Evolutionary conservation across 2,329 filamentous ascomycete genomes (phyloP), one percentile per base, ranked within the genome.

Genomic region (Hymenoscyphus fructigenus): DNA sequence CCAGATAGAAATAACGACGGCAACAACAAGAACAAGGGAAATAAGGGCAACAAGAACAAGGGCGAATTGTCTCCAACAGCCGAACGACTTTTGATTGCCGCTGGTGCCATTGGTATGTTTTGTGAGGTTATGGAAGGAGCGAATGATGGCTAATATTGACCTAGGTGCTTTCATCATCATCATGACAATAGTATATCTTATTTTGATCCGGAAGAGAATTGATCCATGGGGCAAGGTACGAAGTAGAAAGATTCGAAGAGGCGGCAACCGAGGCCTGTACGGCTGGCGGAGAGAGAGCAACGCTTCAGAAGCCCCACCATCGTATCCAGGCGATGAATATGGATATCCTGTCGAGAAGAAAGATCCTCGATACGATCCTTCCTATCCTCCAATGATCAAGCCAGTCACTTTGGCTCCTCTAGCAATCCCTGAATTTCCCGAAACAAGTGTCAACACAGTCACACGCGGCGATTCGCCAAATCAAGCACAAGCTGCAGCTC

Each of bases 121-220:
- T 55, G 10, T 62, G 10, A 15, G 5, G 29, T 7, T 36, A 9
- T 29, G 12, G 17, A 34, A 36, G 53, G 53, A 29, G 17, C 34
- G 2, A n/a, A 15, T 50, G 17, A 9, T 17, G 28, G 28, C 53
- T 63, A 53, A 65, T 32, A 14, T 41, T 26, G n/a, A 44, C 44
- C 20, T 59, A 76, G 74, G 72, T 26, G 71, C 70, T 32, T 72
- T 75, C 50, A 71, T 75, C 28, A 71, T 76, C 9, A 57, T 73
- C 32, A 38, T 67, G 23, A 65, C 71, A 15, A 65, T 60, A 9
- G 60, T 75, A 26, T 75, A 70, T 58, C 66, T 75, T 6, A n/a
- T 73, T 7, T 57, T 68, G 28, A 66, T 68, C 59, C 69, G 71
- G 63, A 69, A 68, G 57, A 72, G 70, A 29, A 61, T 66, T 26